These are phyloP conservation scores for Colletotrichum tofieldiae DNA, from an alignment of 2,329 filamentous ascomycete genomes.

Conservation along the genomic window DNA sequence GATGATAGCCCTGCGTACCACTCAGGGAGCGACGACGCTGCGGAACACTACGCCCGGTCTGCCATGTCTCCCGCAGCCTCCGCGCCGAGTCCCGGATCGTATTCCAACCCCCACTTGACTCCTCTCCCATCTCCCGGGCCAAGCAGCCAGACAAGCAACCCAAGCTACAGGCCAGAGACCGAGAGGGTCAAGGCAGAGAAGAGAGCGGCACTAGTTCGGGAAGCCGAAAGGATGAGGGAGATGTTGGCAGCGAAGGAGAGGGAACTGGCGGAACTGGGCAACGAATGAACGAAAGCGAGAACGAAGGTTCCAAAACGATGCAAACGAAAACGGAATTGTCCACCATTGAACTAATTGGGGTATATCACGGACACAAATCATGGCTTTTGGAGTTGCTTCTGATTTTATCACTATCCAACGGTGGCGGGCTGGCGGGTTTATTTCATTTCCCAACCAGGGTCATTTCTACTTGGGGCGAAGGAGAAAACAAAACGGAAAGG, in stretches of 20 bases:
- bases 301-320: slow-evolving; percentile 31
- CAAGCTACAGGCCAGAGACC: slow-evolving; percentile 58
- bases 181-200: slow-evolving; percentile 73
- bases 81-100: slow-evolving; percentile 58
- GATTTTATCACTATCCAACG: not conserved
- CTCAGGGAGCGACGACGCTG: slow-evolving; percentile 53
- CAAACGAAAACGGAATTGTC: slow-evolving; percentile 29
- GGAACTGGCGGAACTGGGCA: slow-evolving; percentile 70
- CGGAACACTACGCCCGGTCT: slow-evolving; percentile 60
- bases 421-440: slow-evolving; percentile 6
- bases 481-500: slow-evolving; percentile 31
- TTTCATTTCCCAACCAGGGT: not conserved
- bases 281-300: slow-evolving; percentile 26
- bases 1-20: slow-evolving; percentile 46
- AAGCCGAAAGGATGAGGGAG: slow-evolving; percentile 83
- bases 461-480: not conserved
- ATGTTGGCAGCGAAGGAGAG: slow-evolving; percentile 81
- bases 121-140: slow-evolving; percentile 49
- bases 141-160: slow-evolving; percentile 45
- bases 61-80: slow-evolving; percentile 59
- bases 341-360: slow-evolving; percentile 5
- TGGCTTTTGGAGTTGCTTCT: slow-evolving; percentile 30
- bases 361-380: slow-evolving; percentile 19
- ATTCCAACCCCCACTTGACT: slow-evolving; percentile 50
- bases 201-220: slow-evolving; percentile 76